Percentiles rank a stretch among this genome's conserved stretches.
Conservation (phyloP, 495 filamentous ascomycete species). For the Sabuloglossum arenarium region DNA sequence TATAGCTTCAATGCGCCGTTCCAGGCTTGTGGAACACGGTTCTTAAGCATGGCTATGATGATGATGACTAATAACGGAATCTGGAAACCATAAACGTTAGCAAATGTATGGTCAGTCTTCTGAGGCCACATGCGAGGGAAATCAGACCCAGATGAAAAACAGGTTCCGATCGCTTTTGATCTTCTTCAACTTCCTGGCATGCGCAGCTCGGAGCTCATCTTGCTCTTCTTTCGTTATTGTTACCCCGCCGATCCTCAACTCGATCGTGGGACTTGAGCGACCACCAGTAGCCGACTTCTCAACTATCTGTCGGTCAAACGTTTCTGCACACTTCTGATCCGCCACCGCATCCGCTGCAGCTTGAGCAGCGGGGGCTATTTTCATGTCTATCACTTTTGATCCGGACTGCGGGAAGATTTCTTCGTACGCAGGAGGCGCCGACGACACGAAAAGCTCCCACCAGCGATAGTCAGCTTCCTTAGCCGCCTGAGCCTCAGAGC, state of each 20-base stretch:
- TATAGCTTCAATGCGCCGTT: not conserved
- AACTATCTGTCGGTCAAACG: conserved; percentile 24
- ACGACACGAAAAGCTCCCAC: conserved; percentile 43
- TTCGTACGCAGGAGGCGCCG: conserved; percentile 54
- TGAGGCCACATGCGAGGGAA: not conserved
- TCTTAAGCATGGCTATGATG: conserved; percentile 40
- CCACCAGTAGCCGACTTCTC: conserved; percentile 6
- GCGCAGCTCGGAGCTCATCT: conserved; percentile 46
- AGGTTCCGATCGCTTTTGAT: conserved; percentile 56
- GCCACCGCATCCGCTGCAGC: conserved; percentile 44
- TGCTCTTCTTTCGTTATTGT: conserved; percentile 48
- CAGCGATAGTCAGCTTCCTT: conserved; percentile 38
- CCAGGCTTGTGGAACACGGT: conserved; percentile 25
- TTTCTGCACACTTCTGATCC: conserved; percentile 42
- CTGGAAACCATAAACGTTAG: conserved; percentile 15
- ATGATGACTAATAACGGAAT: conserved; percentile 41
- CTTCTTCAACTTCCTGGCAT: conserved; percentile 54
- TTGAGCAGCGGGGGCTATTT: conserved; percentile 36
- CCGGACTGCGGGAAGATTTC: conserved; percentile 46
- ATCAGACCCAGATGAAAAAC: conserved; percentile 66
- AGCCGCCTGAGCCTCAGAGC: conserved; percentile 20
- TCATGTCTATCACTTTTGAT: conserved; percentile 24
- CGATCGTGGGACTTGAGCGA: conserved; percentile 8
- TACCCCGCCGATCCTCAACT: conserved; percentile 25
- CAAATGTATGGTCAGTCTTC: conserved; percentile 11